These are phyloP conservation scores for Fonsecaea pugnacius DNA, from an alignment of 2,329 filamentous ascomycete species.

Conservation along the genomic window DNA sequence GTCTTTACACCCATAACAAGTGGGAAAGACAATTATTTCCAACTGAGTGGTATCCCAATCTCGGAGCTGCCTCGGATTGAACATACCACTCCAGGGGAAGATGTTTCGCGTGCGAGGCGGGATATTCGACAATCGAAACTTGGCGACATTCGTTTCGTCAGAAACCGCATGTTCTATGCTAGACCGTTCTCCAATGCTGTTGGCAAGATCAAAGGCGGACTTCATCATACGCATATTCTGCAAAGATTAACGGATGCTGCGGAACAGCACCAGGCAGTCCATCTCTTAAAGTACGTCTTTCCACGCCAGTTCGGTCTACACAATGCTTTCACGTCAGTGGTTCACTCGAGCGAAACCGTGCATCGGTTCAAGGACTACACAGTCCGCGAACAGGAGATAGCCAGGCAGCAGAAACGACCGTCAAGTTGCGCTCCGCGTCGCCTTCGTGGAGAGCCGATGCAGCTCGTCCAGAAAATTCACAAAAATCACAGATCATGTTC, in stretches of 20 bases:
- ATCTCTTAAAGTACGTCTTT: constrained; percentile 90
- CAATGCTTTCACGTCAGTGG: constrained; percentile 81
- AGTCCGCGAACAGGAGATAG: constrained; percentile 80
- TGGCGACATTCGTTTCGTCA: constrained; percentile 60
- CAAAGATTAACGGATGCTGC: constrained; percentile 66
- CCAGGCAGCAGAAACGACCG: constrained; percentile 9
- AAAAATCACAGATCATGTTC: constrained; percentile 73
- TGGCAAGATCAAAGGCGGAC: constrained; percentile 71
- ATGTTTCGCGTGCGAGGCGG: not conserved
- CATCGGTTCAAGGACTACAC: constrained; percentile 85
- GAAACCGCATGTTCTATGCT: constrained; percentile 85
- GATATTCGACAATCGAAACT: not conserved
- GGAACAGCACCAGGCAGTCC: constrained; percentile 62
- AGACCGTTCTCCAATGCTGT: constrained; percentile 71
- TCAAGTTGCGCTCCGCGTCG: constrained; percentile 45
- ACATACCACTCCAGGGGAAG: not conserved
- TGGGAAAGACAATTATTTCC: constrained; percentile 70
- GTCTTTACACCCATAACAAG: constrained; percentile 69
- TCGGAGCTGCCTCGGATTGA: constrained; percentile 16
- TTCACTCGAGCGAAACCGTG: constrained; percentile 66
- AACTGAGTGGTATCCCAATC: constrained; percentile 68
- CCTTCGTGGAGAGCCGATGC: constrained; percentile 65
- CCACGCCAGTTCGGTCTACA: constrained; percentile 86
- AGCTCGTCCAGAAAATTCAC: constrained; percentile 71
- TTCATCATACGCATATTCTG: constrained; percentile 81